A percentile compares a stretch with the other conserved stretches of the same genome.
These are phyloP conservation scores for Didymosphaeria variabile DNA, from an alignment of 2,329 filamentous ascomycete genomes.

Conservation along the genomic window DNA sequence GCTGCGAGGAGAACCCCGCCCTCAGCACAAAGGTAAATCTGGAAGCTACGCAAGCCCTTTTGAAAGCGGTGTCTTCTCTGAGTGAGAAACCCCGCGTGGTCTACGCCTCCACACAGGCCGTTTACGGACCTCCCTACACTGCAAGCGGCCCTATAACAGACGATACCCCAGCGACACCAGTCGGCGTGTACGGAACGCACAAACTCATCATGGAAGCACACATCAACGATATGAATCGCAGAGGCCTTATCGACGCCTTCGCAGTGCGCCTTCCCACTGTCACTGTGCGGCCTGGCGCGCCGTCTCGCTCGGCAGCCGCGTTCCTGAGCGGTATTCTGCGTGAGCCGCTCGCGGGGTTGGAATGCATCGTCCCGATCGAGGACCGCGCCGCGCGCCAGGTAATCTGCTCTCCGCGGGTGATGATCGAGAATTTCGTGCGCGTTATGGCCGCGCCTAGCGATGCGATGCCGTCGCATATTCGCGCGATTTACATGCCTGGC, in stretches of 20 bases:
- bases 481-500: constrained; percentile 1
- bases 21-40: constrained; percentile 66
- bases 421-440: constrained; percentile 8
- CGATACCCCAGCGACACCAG: background rate
- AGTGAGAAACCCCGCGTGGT: constrained; percentile 52
- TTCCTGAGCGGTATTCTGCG: constrained; percentile 7
- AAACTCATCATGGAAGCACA: constrained; percentile 12
- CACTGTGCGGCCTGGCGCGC: background rate
- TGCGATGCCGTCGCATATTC: background rate
- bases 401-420: background rate
- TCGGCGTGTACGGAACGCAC: constrained; percentile 12
- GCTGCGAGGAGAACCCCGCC: constrained; percentile 66
- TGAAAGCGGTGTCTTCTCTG: constrained; percentile 55
- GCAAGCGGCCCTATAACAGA: background rate
- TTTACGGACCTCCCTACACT: constrained; percentile 52
- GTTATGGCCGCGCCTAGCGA: background rate
- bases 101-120: constrained; percentile 67
- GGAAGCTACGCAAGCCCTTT: constrained; percentile 62
- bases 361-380: background rate
- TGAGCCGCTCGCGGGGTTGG: background rate
- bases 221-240: constrained; percentile 6
- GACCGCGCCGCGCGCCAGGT: constrained; percentile 3
- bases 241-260: constrained; percentile 9
- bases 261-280: constrained; percentile 1
- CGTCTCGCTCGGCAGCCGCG: background rate